Evolutionary conservation across 305 asterid genomes (phyloP).

Genomic region (Ilex paraguariensis): DNA sequence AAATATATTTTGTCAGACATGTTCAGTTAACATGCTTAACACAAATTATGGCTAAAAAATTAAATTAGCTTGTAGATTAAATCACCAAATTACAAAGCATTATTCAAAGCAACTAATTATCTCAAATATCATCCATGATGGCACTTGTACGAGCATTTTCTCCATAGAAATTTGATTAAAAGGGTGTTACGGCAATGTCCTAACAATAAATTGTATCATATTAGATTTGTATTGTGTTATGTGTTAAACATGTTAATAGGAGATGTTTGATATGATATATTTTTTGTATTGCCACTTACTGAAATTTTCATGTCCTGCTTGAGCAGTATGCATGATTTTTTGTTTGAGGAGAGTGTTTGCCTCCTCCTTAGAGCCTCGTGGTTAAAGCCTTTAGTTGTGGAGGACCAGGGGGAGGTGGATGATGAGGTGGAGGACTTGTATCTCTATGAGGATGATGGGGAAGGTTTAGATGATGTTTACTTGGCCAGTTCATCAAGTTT

Average conservation of each 20-base stretch:
- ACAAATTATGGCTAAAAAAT: no score
- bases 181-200: background rate
- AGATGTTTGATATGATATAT: background rate
- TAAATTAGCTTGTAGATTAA: no score
- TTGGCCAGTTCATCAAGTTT: constrained; percentile 41
- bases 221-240: background rate
- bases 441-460: constrained; percentile 45
- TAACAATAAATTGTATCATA: background rate
- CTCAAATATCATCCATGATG: no score
- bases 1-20: background rate
- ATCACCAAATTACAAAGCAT: no score
- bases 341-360: constrained; percentile 93
- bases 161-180: no score
- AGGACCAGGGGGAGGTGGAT: constrained; percentile 43
- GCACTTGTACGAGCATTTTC: no score
- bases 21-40: no score
- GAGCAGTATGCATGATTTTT: constrained; percentile 68
- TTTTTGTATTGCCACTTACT: background rate
- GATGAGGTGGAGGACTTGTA: constrained; percentile 40
- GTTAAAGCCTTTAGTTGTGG: constrained; percentile 64
- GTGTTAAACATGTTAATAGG: no score
- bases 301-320: constrained; percentile 12
- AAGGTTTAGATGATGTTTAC: constrained; percentile 42
- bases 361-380: constrained; percentile 85
- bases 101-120: no score